Evolutionary conservation across 495 filamentous ascomycete genomes (phyloP).

Genomic region (Hyaloscypha finlandica): DNA sequence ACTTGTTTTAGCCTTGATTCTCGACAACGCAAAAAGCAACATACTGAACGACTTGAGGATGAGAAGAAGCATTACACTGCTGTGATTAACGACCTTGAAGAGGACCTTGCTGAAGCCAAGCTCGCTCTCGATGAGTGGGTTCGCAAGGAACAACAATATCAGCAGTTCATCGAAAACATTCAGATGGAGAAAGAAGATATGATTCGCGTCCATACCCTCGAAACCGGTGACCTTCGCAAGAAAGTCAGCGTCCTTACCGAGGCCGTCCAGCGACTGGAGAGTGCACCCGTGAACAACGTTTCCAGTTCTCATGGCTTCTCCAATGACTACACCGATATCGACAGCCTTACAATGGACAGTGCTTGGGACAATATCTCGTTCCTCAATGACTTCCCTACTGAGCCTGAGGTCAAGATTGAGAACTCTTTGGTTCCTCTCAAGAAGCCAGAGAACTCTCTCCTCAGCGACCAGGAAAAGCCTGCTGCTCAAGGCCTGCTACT

Average conservation of each 20-base stretch:
- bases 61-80: conserved; percentile 89
- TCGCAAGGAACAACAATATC: conserved; percentile 67
- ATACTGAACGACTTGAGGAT: conserved; percentile 95
- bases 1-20: conserved; percentile 75
- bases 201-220: conserved; percentile 84
- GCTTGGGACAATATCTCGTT: conserved; percentile 82
- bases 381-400: conserved; percentile 59
- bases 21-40: conserved; percentile 96
- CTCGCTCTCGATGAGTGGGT: conserved; percentile 68
- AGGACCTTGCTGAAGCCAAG: conserved; percentile 69
- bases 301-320: conserved; percentile 62
- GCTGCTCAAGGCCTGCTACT: conserved; percentile 66
- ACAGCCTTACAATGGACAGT: conserved; percentile 76
- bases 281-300: conserved; percentile 57
- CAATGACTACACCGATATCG: conserved; percentile 77
- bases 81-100: conserved; percentile 75
- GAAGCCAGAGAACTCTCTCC: conserved; percentile 55
- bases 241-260: conserved; percentile 88
- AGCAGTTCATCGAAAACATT: conserved; percentile 73
- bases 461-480: conserved; percentile 60
- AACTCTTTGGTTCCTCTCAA: conserved; percentile 54
- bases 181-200: conserved; percentile 90
- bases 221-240: conserved; percentile 94
- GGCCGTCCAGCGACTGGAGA: conserved; percentile 78
- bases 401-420: conserved; percentile 52